Base-by-base conservation (phyloP, 1,284 basidiomycete species). In the Sanghuangporus baumii region DNA sequence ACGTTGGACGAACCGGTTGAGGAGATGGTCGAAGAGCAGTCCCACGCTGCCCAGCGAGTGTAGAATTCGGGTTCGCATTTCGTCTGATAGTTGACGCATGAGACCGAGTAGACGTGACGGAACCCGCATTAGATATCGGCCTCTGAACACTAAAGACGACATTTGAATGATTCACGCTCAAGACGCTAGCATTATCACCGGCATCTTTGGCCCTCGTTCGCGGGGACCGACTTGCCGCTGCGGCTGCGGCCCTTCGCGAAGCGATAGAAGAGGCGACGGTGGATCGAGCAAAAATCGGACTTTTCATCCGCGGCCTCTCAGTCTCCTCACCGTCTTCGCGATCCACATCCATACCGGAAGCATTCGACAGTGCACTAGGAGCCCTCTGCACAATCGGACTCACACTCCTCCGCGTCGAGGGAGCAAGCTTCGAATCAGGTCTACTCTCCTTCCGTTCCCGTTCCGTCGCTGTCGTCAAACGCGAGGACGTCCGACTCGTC, bases 361-460 rank as follows among this genome's bases (percentile, higher is more conserved):
- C 23, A 41, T 38, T 52, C 37, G 63, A 66, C 8, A 50, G 38
- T 8, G 63, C 38, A 41, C 59, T 60, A 20, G 64, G 47, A 14
- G 61, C 55, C 9, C 50, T 37, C 16, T 59, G 60, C 7, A 55
- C 48, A 11, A 14, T 60, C 7, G 55, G 46, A 48, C 58, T 64
- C 23, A 37, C 16, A 48, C 51, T 61, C 6, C 62, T 43, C 31
- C n/a, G 31, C 3, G 47, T 60, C 11, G 63, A 70, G 16, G 81
- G 86, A 0, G 84, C 86, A 8, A 89, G 75, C 67, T 89, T 89
- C 4, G 87, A 89, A 66, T 89, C 88, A 2, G 85, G 85, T 67
- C 69, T 8, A 67, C 70, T 14, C 63, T 59, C 40, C 68, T 72
- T 60, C 67, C 36, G 67, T 62, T 63, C 68, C 72, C 68, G 54